Base-by-base conservation (phyloP, 2,329 filamentous ascomycete species). In the Aureobasidium lini region DNA sequence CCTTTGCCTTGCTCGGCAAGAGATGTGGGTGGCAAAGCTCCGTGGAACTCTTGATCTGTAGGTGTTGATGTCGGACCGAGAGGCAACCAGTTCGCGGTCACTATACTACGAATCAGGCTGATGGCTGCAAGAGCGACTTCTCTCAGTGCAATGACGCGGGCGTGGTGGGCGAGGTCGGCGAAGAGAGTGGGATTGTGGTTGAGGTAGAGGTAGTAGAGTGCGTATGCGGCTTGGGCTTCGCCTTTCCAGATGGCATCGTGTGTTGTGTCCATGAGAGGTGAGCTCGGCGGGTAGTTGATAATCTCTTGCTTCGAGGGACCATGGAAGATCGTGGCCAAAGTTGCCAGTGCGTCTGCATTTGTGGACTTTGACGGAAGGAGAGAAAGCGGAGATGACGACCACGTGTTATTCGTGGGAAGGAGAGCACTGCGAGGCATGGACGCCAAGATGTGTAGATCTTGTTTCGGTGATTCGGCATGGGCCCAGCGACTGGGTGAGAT, bases 61-160 rank as follows among this genome's bases (percentile, higher is more conserved):
- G 59, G 61, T 13, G 50, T 36, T 18, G 61, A 50, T 57, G 18
- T 31, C 11, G 40, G 46, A 16, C 66, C 23, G 23, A 66, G 34
- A 60, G 75, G 66, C 15, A 75, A 71, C 83, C 83, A 86, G 29
- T 78, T 77, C 2, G 83, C 77, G 2, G 77, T 81, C 37, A 81
- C 76, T 42, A 85, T 70, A 2, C 79, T 73, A 31, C 73, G 72
- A 37, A 85, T 75, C 34, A 84, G 72, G 3, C 74, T 71, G 16
- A 84, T 75, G 0, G 83, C 77, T 18, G 82, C 77, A 5, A 85
- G 69, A 1, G 83, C 82, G 9, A 76, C 74, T 32, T 84, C 81
- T 63, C 77, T 78, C 70, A 85, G 77, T 0, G 79, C 82, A 13
- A 85, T 67, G 9, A 79, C 79, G 49, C 84, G 80, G n/a, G 82